Percentiles rank a stretch among this genome's conserved stretches.
Evolutionary conservation across 2,329 filamentous ascomycete species (phyloP).

Genomic region (Rhinocladiella mackenziei): DNA sequence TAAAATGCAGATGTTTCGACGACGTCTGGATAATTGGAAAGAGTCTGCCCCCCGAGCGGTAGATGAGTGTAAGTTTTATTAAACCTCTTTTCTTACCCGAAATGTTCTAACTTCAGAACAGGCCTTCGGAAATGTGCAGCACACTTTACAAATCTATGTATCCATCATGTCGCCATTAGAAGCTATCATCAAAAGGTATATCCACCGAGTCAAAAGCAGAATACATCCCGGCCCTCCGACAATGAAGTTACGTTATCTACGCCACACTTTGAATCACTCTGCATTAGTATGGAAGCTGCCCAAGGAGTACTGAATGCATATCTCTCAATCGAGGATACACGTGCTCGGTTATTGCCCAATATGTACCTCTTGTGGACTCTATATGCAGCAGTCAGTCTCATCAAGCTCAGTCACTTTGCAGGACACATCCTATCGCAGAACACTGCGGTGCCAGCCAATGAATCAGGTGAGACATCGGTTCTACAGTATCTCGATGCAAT

Average conservation of each 20-base stretch:
- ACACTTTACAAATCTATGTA: too few relatives aligned
- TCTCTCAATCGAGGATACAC: slow-evolving; percentile 53
- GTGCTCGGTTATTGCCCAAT: slow-evolving; percentile 63
- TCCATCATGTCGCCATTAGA: too few relatives aligned
- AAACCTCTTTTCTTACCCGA: too few relatives aligned
- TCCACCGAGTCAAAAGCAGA: too few relatives aligned
- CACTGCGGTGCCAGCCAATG: too few relatives aligned
- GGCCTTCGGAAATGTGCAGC: too few relatives aligned
- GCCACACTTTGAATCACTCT: slow-evolving; percentile 62
- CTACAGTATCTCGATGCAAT: slow-evolving; percentile 64
- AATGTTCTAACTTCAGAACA: too few relatives aligned
- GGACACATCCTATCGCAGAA: slow-evolving; percentile 41
- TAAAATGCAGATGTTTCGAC: slow-evolving; percentile 5
- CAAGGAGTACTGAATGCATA: slow-evolving; percentile 64
- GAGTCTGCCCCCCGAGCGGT: slow-evolving; percentile 19
- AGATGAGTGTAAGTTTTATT: too few relatives aligned
- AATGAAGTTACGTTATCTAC: slow-evolving; percentile 29
- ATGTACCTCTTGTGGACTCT: slow-evolving; percentile 67
- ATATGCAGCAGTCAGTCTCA: slow-evolving; percentile 65
- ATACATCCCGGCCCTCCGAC: too few relatives aligned
- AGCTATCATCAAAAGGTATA: too few relatives aligned
- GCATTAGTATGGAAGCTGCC: slow-evolving; percentile 58
- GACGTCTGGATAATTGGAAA: slow-evolving; percentile 2
- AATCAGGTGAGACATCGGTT: too few relatives aligned
- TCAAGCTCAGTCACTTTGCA: slow-evolving; percentile 68